These are phyloP conservation scores for Arthrobotrys entomopaga DNA, from an alignment of 2,329 filamentous ascomycete genomes.

Conservation along the genomic window DNA sequence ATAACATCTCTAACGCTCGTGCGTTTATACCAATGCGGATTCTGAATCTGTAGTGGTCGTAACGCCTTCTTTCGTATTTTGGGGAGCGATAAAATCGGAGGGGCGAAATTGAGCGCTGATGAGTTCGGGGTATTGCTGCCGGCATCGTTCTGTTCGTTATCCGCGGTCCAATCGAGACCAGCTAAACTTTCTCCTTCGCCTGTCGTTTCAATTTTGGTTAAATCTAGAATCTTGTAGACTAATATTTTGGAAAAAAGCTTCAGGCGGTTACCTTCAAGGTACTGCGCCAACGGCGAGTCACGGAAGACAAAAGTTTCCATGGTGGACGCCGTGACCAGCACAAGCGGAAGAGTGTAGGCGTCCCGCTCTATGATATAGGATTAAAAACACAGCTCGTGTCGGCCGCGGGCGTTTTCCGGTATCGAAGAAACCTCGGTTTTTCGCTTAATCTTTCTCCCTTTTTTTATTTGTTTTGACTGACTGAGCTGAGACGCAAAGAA, in stretches of 20 bases:
- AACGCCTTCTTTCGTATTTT: conserved; percentile 63
- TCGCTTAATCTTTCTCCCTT: background rate
- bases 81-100: conserved; percentile 35
- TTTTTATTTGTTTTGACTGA: background rate
- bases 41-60: conserved; percentile 62
- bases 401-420: background rate
- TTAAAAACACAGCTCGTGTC: background rate
- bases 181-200: conserved; percentile 49
- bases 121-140: conserved; percentile 22
- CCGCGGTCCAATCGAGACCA: conserved; percentile 52
- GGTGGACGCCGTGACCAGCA: conserved; percentile 57
- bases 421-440: background rate
- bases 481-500: background rate
- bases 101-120: conserved; percentile 38
- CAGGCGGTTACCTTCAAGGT: conserved; percentile 78
- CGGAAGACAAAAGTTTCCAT: conserved; percentile 92
- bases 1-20: conserved; percentile 42
- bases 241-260: conserved; percentile 37
- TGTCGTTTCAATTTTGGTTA: conserved; percentile 16
- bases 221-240: conserved; percentile 24
- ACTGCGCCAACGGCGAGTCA: conserved; percentile 86
- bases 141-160: conserved; percentile 41
- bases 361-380: conserved; percentile 1
- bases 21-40: conserved; percentile 36
- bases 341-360: conserved; percentile 6